A percentile compares a stretch with the other conserved stretches of the same genome.
Conservation (phyloP, 2,329 filamentous ascomycete species). For the Penicillium sp. region DNA sequence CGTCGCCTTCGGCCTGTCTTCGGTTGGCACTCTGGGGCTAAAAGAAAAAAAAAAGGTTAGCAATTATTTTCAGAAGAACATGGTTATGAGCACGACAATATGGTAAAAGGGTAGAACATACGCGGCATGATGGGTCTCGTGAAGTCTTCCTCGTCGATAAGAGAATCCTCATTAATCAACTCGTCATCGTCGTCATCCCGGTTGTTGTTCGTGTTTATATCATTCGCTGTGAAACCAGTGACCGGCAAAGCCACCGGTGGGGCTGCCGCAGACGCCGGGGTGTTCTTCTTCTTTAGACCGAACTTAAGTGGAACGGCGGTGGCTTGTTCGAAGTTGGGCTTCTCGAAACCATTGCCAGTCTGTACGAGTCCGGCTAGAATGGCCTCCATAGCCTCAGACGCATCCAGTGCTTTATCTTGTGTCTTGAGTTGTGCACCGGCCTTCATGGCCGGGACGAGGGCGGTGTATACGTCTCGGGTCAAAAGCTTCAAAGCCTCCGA, state of each 20-base stretch:
- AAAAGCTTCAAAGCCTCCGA: constrained; percentile 69
- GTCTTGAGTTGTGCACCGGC: constrained; percentile 64
- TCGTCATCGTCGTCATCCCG: constrained; percentile 77
- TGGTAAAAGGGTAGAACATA: constrained; percentile 55
- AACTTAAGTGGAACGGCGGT: constrained; percentile 67
- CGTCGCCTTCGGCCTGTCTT: constrained; percentile 79
- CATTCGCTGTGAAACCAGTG: constrained; percentile 45
- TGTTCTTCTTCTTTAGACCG: constrained; percentile 51
- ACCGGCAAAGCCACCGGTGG: constrained; percentile 23
- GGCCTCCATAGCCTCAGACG: constrained; percentile 38
- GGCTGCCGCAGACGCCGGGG: constrained; percentile 7
- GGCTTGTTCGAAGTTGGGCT: constrained; percentile 66
- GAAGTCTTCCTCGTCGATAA: constrained; percentile 85
- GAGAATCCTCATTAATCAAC: constrained; percentile 85
- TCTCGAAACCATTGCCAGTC: constrained; percentile 65
- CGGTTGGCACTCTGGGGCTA: constrained; percentile 83
- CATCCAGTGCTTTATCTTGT: constrained; percentile 66
- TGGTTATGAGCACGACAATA: background rate
- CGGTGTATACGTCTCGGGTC: constrained; percentile 67
- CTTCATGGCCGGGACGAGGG: constrained; percentile 72
- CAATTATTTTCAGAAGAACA: background rate
- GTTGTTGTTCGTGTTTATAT: constrained; percentile 43
- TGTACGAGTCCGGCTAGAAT: constrained; percentile 29
- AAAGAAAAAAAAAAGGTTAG: constrained; percentile 19
- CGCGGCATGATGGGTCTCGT: constrained; percentile 77